A percentile compares a stretch with the other conserved stretches of the same genome.
Evolutionary conservation across 2,329 filamentous ascomycete species (phyloP).

Genomic region (Intubia oerlemansii): DNA sequence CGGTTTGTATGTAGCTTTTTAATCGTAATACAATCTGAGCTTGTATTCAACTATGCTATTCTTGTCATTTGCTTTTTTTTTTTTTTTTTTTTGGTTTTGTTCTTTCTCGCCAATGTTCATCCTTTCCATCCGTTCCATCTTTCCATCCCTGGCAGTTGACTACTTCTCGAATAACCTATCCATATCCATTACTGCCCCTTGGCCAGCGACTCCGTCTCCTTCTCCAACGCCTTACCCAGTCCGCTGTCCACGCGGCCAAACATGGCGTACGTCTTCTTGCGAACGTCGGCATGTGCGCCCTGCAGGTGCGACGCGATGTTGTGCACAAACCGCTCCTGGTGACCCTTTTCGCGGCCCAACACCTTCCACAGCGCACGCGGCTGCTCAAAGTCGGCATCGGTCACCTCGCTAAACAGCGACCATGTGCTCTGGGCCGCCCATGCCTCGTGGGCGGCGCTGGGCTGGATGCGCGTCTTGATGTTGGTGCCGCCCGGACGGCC

Average conservation of each 20-base stretch:
- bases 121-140: no score
- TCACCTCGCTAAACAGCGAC: constrained; percentile 20
- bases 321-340: constrained; percentile 37
- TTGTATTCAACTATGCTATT: no score
- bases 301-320: constrained; percentile 37
- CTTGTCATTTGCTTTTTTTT: no score
- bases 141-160: no score
- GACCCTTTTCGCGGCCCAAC: constrained; percentile 24
- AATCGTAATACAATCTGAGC: no score
- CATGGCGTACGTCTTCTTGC: constrained; percentile 38
- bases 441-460: constrained; percentile 21
- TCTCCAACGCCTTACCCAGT: constrained; percentile 29
- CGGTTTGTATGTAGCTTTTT: no score
- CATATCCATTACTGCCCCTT: background rate
- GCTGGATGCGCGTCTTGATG: constrained; percentile 17
- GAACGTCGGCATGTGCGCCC: constrained; percentile 29
- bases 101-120: no score
- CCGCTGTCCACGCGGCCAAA: constrained; percentile 32
- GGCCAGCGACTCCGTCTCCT: constrained; percentile 26
- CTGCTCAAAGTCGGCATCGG: constrained; percentile 28
- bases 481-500: no score
- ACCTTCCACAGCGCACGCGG: constrained; percentile 25
- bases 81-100: no score
- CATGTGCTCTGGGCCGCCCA: constrained; percentile 24
- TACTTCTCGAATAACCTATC: no score